Base-by-base conservation (phyloP, 306 rosid species). In the Dalbergia cochinchinensis region DNA sequence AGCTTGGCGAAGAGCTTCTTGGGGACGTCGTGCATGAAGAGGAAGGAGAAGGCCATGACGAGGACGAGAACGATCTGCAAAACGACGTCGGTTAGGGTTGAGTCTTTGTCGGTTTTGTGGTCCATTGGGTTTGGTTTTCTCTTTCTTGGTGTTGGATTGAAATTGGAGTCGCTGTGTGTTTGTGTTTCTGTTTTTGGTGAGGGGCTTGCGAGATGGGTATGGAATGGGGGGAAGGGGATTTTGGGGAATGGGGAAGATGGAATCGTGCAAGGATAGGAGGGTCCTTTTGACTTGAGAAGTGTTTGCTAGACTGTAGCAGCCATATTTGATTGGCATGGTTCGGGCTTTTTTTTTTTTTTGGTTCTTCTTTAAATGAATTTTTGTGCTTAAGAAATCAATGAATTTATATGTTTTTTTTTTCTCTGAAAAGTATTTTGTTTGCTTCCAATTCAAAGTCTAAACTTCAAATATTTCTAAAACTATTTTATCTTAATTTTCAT, bases 1-100 rank as follows among this genome's bases (percentile, higher is more conserved):
- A 88, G 75, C 33, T 76, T 82, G 67, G 90, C 5, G 65, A 81
- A 69, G 18, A 85, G 39, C 45, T 80, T 91, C 55, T 85, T 82
- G 61, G 97, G 97, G 60, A 89, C 77, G 72, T 84, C 84, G 80
- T 91, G 81, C 86, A 92, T 87, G 71, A 82, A 47, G 65, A 89
- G 79, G 85, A 89, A 92, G 80, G 83, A 71, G 87, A 86, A 20
- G 4, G 77, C 33, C 81, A 83, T 83, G 3, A 88, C 4, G 34
- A 92, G 84, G 65, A 87, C 76, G 4, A 92, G 7, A 4, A 14
- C 78, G 7, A 84, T 78, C 77, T 92, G 97, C 55, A 90, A 79
- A 16, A 79, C 78, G 37, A 89, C 55, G 79, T 92, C 96, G 48
- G 6, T 13, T 13, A 48, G 45, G 83, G 77, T 84, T 3, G 58